Evolutionary conservation across 768 basidiomycete species (phyloP).

Genomic region (Roridomyces roridus): DNA sequence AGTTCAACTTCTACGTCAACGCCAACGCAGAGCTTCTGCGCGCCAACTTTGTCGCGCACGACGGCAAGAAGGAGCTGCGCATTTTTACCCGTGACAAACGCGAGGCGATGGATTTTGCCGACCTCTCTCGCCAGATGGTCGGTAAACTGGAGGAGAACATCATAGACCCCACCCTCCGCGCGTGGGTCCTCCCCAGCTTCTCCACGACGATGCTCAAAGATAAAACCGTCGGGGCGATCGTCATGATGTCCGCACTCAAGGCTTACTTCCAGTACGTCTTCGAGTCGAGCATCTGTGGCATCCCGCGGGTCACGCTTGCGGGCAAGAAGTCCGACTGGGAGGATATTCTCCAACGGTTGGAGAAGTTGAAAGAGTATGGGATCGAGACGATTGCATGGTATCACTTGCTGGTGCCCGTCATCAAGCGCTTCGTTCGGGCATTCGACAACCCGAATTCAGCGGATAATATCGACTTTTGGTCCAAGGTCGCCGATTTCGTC

Average conservation of each 20-base stretch:
- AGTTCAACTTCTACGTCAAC: conserved; percentile 43
- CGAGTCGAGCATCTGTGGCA: conserved; percentile 40
- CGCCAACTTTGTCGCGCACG: conserved; percentile 31
- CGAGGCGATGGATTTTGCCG: conserved; percentile 27
- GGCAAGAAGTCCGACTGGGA: conserved; percentile 47
- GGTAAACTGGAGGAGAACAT: conserved; percentile 31
- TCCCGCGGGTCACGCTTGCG: conserved; percentile 50
- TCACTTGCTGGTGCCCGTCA: conserved; percentile 43
- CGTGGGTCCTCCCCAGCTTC: conserved; percentile 50
- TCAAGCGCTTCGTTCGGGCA: conserved; percentile 40
- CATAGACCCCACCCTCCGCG: conserved; percentile 33
- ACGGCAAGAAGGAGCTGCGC: conserved; percentile 26
- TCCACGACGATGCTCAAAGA: conserved; percentile 49
- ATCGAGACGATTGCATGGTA: conserved; percentile 39
- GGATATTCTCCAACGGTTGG: conserved; percentile 38
- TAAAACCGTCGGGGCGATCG: conserved; percentile 39
- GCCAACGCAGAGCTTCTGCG: conserved; percentile 40
- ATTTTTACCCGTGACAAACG: conserved; percentile 12
- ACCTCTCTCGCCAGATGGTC: conserved; percentile 28
- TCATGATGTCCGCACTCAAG: conserved; percentile 49
- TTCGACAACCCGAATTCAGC: conserved; percentile 27
- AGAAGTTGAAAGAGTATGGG: conserved; percentile 43
- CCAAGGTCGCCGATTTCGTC: no score
- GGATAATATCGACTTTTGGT: no score
- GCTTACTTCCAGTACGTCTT: conserved; percentile 40